These are phyloP conservation scores for Gilbertella persicaria DNA, from an alignment of 371 early-diverging fungal genomes.

Conservation along the genomic window DNA sequence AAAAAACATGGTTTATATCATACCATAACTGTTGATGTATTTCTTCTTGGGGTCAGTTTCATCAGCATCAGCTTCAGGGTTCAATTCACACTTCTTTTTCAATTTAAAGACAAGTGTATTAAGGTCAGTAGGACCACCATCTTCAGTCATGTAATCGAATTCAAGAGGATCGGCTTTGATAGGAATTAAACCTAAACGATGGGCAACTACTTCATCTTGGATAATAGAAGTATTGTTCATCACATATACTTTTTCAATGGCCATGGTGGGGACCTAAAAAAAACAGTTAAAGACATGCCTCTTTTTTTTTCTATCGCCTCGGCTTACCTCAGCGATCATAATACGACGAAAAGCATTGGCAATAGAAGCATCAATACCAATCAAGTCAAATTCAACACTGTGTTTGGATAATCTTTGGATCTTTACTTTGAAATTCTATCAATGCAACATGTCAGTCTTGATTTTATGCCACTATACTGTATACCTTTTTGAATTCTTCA, in stretches of 20 bases:
- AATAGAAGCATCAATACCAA: constrained; percentile 92
- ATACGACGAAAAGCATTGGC: constrained; percentile 97
- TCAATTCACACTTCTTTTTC: constrained; percentile 70
- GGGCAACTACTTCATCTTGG: constrained; percentile 98
- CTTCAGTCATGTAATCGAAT: constrained; percentile 75
- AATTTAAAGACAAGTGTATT: constrained; percentile 95
- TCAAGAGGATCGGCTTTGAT: constrained; percentile 83
- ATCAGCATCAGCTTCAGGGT: constrained; percentile 59
- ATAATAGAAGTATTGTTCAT: constrained; percentile 95
- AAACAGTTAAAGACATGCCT: background rate
- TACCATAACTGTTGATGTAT: constrained; percentile 69
- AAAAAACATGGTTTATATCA: background rate
- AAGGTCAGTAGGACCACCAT: constrained; percentile 82
- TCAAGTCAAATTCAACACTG: constrained; percentile 94
- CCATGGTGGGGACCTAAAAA: constrained; percentile 91
- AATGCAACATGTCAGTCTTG: background rate
- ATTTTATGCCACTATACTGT: background rate
- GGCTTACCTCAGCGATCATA: constrained; percentile 88
- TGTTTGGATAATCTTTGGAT: constrained; percentile 66
- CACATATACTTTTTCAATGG: constrained; percentile 96
- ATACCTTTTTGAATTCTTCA: constrained; percentile 65
- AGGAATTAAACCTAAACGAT: constrained; percentile 97
- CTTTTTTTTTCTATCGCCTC: background rate
- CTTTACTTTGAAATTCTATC: constrained; percentile 67
- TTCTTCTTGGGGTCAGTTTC: constrained; percentile 75